Evolutionary conservation across 2,329 filamentous ascomycete genomes (phyloP), one percentile per base, ranked within the genome.

Genomic region (Claviceps paspali): DNA sequence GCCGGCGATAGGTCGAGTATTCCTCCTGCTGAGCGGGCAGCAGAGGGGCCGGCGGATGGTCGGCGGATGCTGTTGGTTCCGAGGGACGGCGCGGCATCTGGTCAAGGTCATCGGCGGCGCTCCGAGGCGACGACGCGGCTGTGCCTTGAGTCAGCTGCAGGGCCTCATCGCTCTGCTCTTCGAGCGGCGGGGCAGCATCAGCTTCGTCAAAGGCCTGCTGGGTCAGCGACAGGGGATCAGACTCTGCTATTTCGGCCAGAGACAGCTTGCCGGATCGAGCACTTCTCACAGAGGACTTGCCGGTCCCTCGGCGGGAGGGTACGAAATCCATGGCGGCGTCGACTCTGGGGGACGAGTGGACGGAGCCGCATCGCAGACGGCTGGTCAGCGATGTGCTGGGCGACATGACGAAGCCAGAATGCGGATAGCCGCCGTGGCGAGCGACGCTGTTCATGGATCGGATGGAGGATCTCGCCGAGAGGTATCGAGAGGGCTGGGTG

Each of bases 341-440:
- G n/a, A 60, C 51, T 38, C 62, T 47, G 18, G 49, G 52, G 18
- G 54, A 49, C 35, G 67, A 68, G 33, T 61, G 59, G 46, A 67
- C 68, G 41, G 72, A 77, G 21, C 61, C 64, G n/a, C 70, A 72
- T 37, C 70, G 64, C 29, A 69, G 58, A 19, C 67, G 63, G 44
- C 64, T 66, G 4, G 70, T 74, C 23, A 80, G 54, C 3, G 79
- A 81, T 26, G 73, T 67, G 30, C 64, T 69, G 1, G 79, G 78
- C 29, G 77, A 82, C 58, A 79, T 75, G 43, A 83, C 60, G 55
- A 73, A 82, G 15, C 67, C 78, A 27, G 64, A 72, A 2, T 79
- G 77, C 18, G 78, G 82, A 56, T 82, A 83, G 22, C 78, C 79
- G 21, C 79, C 78, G 52, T 73, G 69, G 34, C 79, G 67, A 10